Evolutionary conservation across 2,329 filamentous ascomycete species (phyloP).

Genomic region (Pyrenophora tritici-repentis): DNA sequence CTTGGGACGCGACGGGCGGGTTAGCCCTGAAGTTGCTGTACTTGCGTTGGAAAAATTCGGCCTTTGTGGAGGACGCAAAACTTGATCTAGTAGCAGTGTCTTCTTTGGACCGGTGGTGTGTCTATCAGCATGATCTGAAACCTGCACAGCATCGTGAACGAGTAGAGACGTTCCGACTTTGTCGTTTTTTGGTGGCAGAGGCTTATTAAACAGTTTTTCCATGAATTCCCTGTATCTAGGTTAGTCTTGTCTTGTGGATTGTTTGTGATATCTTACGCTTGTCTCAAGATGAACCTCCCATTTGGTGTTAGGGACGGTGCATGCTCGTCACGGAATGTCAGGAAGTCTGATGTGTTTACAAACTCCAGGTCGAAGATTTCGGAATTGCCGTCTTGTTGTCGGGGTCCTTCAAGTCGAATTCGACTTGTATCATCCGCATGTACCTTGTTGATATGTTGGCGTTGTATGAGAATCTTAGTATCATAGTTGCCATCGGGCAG

Average conservation of each 20-base stretch:
- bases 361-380: conserved; percentile 33
- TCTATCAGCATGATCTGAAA: background rate
- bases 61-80: background rate
- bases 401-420: conserved; percentile 28
- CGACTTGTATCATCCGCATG: conserved; percentile 19
- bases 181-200: conserved; percentile 13
- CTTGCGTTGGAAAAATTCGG: background rate
- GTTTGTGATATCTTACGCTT: conserved; percentile 2
- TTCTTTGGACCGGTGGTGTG: background rate
- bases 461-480: conserved; percentile 5
- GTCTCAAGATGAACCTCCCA: background rate
- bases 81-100: background rate
- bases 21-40: background rate
- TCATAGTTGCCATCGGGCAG: background rate
- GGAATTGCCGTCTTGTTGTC: conserved; percentile 4
- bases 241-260: conserved; percentile 1
- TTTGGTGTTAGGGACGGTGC: background rate
- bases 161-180: conserved; percentile 12
- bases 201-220: conserved; percentile 18
- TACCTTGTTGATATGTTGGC: conserved; percentile 18
- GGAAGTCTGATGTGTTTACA: conserved; percentile 9
- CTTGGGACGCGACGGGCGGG: conserved; percentile 17
- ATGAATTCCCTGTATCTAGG: conserved; percentile 14
- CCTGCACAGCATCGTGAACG: background rate
- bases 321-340: conserved; percentile 11